Evolutionary conservation across 2,329 filamentous ascomycete species (phyloP).

Genomic region (Epichloe festucae): DNA sequence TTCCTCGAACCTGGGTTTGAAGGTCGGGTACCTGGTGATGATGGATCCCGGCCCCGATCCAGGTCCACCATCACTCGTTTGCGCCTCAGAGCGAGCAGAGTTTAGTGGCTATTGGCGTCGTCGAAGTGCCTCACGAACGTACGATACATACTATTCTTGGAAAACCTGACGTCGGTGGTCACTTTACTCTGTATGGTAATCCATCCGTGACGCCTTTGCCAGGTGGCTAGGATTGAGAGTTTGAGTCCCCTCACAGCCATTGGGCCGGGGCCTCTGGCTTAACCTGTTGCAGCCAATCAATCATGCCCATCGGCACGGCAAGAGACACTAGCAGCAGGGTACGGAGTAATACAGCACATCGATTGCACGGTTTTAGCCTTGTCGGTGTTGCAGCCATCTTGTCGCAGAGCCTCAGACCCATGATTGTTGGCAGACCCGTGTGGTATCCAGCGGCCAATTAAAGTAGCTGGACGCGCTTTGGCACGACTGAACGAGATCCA

Average conservation of each 20-base stretch:
- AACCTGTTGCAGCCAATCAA: conserved; percentile 1
- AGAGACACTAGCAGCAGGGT: not conserved
- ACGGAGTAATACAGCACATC: not conserved
- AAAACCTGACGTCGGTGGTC: no score
- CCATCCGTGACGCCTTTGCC: not conserved
- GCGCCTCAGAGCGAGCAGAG: not conserved
- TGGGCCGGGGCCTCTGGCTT: not conserved
- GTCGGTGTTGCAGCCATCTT: conserved; percentile 1
- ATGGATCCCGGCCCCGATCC: not conserved
- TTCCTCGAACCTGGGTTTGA: not conserved
- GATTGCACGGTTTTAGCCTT: conserved; percentile 1
- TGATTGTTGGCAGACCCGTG: not conserved
- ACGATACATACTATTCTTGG: not conserved
- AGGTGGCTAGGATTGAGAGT: not conserved
- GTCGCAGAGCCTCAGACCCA: not conserved
- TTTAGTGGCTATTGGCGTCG: not conserved
- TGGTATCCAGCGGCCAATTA: conserved; percentile 1
- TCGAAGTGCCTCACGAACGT: not conserved
- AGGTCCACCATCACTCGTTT: not conserved
- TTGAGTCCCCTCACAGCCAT: not conserved
- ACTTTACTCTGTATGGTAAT: no score
- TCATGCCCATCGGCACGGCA: not conserved
- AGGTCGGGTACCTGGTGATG: not conserved
- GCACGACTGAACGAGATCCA: conserved; percentile 5
- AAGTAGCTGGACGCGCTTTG: conserved; percentile 2